These are phyloP conservation scores for Aspergillus sergii DNA, from an alignment of 2,329 filamentous ascomycete species.

Conservation along the genomic window DNA sequence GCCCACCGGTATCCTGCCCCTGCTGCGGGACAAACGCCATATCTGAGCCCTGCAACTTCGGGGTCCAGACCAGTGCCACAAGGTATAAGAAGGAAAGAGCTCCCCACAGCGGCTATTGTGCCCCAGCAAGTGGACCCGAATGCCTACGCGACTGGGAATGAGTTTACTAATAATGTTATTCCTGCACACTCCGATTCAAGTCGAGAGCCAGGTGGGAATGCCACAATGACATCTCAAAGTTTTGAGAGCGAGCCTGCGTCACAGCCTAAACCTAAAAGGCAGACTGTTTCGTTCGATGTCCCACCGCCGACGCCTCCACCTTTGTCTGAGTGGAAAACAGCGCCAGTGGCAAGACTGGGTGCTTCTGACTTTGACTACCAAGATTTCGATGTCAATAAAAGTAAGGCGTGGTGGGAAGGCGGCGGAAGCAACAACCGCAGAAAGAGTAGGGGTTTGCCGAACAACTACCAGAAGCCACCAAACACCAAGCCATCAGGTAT, in stretches of 20 bases:
- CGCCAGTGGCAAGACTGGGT: constrained; percentile 62
- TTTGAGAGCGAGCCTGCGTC: constrained; percentile 23
- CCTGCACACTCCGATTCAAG: background rate
- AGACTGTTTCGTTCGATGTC: constrained; percentile 50
- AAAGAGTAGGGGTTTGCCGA: constrained; percentile 48
- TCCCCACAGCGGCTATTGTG: background rate
- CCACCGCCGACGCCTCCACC: constrained; percentile 50
- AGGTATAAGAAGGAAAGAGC: constrained; percentile 1
- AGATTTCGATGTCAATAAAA: constrained; percentile 50
- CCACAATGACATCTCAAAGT: constrained; percentile 18
- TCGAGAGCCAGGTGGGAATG: constrained; percentile 18
- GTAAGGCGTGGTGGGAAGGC: constrained; percentile 77
- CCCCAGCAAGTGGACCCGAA: background rate
- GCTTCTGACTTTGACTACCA: constrained; percentile 64
- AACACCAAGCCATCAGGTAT: constrained; percentile 37
- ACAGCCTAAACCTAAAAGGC: constrained; percentile 37
- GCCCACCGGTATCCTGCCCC: background rate
- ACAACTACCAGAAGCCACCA: constrained; percentile 34
- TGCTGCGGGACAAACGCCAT: background rate
- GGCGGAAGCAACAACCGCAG: constrained; percentile 50
- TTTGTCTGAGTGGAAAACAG: constrained; percentile 69
- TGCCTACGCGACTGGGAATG: background rate
- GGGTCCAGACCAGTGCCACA: constrained; percentile 7
- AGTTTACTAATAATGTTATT: background rate
- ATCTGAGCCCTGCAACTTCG: background rate